Evolutionary conservation across 2,329 filamentous ascomycete genomes (phyloP).

Genomic region (Fusarium sp.): DNA sequence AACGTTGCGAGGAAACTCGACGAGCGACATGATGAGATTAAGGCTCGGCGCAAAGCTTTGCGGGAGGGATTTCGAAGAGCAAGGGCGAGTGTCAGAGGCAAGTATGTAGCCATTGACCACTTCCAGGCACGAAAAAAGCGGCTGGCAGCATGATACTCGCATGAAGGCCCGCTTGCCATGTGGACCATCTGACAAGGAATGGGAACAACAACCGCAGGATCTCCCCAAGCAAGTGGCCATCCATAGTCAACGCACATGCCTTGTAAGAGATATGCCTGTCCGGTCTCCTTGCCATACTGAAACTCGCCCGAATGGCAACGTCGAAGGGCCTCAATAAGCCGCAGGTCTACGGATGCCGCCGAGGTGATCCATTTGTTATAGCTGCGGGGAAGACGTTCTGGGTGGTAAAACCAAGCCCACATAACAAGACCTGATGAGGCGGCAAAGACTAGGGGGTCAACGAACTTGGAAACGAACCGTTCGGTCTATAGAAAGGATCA

Average conservation of each 20-base stretch:
- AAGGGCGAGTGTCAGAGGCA: slow-evolving; percentile 78
- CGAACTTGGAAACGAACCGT: slow-evolving; percentile 52
- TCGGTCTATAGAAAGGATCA: slow-evolving; percentile 48
- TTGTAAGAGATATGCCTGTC: slow-evolving; percentile 74
- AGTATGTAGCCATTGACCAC: slow-evolving; percentile 81
- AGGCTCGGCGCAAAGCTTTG: slow-evolving; percentile 63
- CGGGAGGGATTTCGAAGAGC: slow-evolving; percentile 63
- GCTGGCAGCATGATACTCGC: slow-evolving; percentile 78
- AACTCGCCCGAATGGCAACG: slow-evolving; percentile 73
- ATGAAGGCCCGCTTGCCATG: slow-evolving; percentile 79
- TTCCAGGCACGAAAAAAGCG: slow-evolving; percentile 77
- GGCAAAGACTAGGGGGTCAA: slow-evolving; percentile 80
- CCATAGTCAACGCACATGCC: slow-evolving; percentile 79
- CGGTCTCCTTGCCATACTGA: slow-evolving; percentile 79
- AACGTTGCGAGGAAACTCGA: slow-evolving; percentile 84
- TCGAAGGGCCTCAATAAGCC: slow-evolving; percentile 80
- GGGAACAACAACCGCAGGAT: slow-evolving; percentile 76
- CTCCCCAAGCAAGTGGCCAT: slow-evolving; percentile 77
- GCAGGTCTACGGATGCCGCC: slow-evolving; percentile 79
- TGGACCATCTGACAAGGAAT: slow-evolving; percentile 89
- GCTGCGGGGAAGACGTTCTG: slow-evolving; percentile 75
- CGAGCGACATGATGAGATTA: slow-evolving; percentile 74
- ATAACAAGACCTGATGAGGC: slow-evolving; percentile 81
- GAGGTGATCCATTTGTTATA: slow-evolving; percentile 88
- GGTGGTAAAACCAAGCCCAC: slow-evolving; percentile 89